These are phyloP conservation scores for Lichtheimia hyalospora DNA, from an alignment of 371 early-diverging fungal species.

Conservation along the genomic window DNA sequence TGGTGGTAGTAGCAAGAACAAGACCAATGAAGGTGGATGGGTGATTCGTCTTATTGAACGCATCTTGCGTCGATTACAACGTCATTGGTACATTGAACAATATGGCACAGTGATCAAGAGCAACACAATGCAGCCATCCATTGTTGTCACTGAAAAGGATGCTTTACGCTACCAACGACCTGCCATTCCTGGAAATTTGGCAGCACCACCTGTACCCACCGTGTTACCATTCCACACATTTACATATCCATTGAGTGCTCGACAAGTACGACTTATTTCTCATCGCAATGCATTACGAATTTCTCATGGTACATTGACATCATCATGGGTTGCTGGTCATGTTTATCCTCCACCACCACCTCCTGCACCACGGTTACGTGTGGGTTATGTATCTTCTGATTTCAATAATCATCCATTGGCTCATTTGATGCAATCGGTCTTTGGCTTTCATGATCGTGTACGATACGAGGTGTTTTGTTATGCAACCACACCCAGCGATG, in stretches of 20 bases:
- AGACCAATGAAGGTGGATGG: conserved; percentile 79
- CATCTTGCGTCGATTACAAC: conserved; percentile 61
- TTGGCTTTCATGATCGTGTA: conserved; percentile 81
- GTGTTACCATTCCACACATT: conserved; percentile 94
- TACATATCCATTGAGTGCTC: conserved; percentile 81
- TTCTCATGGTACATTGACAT: conserved; percentile 65
- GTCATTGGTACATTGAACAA: conserved; percentile 62
- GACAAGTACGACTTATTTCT: conserved; percentile 85
- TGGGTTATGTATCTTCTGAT: conserved; percentile 92
- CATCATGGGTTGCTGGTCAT: conserved; percentile 67
- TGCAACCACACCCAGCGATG: conserved; percentile 80
- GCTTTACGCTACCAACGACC: conserved; percentile 59
- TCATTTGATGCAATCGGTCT: conserved; percentile 93
- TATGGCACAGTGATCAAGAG: conserved; percentile 23
- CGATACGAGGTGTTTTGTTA: conserved; percentile 79
- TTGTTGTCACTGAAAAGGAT: conserved; percentile 28
- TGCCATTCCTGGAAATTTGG: conserved; percentile 53
- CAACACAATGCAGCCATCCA: conserved; percentile 6
- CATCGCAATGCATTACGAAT: conserved; percentile 85
- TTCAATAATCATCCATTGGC: conserved; percentile 92
- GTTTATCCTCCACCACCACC: conserved; percentile 83
- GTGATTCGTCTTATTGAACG: conserved; percentile 68
- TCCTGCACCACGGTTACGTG: conserved; percentile 57
- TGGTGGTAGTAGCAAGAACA: conserved; percentile 19
- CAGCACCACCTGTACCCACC: conserved; percentile 76